These are phyloP conservation scores for Fusarium buxicola DNA, from an alignment of 2,329 filamentous ascomycete species.

Conservation along the genomic window DNA sequence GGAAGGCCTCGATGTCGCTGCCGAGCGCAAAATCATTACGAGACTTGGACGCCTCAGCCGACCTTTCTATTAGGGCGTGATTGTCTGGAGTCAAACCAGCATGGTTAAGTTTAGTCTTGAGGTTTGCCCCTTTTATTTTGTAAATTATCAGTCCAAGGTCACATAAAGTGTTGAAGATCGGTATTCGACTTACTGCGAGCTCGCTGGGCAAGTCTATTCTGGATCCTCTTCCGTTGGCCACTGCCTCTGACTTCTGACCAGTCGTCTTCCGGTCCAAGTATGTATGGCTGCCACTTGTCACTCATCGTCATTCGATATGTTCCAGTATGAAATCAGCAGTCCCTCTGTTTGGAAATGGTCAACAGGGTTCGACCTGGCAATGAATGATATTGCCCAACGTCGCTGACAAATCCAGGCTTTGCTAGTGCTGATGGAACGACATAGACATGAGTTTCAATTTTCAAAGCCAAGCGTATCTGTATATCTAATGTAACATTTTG, in stretches of 20 bases:
- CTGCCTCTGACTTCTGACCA: constrained; percentile 27
- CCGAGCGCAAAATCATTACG: background rate
- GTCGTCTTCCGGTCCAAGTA: constrained; percentile 20
- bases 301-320: too few relatives aligned
- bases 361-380: too few relatives aligned
- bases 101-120: background rate
- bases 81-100: background rate
- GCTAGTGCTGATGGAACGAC: background rate
- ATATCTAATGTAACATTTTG: background rate
- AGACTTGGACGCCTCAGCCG: background rate
- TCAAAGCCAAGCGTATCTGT: background rate
- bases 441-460: background rate
- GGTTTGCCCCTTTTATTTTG: background rate
- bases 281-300: constrained; percentile 8
- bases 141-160: background rate
- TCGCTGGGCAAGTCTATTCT: constrained; percentile 34
- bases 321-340: too few relatives aligned
- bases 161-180: background rate
- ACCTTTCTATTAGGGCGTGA: background rate
- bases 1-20: background rate
- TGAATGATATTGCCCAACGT: background rate
- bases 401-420: background rate
- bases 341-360: too few relatives aligned
- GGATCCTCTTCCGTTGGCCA: constrained; percentile 28
- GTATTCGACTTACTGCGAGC: constrained; percentile 20